A percentile compares a stretch with the other conserved stretches of the same genome.
Conservation (phyloP, 805 yeast genomes). For the Priceomyces carsonii region DNA sequence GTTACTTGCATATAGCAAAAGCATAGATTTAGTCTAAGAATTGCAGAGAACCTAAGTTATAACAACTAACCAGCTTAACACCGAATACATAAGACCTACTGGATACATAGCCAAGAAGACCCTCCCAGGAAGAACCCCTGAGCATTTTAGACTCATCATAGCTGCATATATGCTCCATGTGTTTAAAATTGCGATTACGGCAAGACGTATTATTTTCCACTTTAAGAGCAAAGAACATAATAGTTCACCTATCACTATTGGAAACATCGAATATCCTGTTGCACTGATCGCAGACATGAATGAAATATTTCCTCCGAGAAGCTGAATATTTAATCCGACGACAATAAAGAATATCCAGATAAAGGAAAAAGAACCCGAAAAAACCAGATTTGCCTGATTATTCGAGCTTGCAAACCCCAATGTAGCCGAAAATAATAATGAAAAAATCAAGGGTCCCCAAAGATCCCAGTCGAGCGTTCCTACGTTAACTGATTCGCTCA, state of each 20-base stretch:
- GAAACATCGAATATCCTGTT: constrained; percentile 70
- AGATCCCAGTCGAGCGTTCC: constrained; percentile 54
- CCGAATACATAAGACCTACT: constrained; percentile 60
- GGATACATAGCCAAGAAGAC: constrained; percentile 66
- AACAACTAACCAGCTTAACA: constrained; percentile 66
- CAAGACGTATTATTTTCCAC: constrained; percentile 50
- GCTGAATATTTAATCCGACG: constrained; percentile 64
- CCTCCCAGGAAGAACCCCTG: constrained; percentile 66
- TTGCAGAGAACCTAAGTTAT: constrained; percentile 52
- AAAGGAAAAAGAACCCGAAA: constrained; percentile 63
- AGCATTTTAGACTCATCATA: constrained; percentile 57
- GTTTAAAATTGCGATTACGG: constrained; percentile 46
- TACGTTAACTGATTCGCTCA: constrained; percentile 13
- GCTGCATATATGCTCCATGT: constrained; percentile 70
- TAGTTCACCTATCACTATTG: constrained; percentile 55
- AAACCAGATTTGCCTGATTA: constrained; percentile 50
- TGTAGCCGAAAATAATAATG: constrained; percentile 54
- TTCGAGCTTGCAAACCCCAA: constrained; percentile 49
- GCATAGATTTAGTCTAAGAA: too few species aligned
- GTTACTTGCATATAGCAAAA: too few species aligned
- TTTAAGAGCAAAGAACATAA: constrained; percentile 47
- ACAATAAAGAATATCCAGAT: constrained; percentile 63
- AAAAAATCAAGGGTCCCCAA: constrained; percentile 73
- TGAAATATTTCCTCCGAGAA: constrained; percentile 61
- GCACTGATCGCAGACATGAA: constrained; percentile 69